Percentiles rank a stretch among this genome's conserved stretches.
phyloP scores from a whole-genome alignment of 148 eudicot genomes.

The Rhododendron kiyosumense region DNA sequence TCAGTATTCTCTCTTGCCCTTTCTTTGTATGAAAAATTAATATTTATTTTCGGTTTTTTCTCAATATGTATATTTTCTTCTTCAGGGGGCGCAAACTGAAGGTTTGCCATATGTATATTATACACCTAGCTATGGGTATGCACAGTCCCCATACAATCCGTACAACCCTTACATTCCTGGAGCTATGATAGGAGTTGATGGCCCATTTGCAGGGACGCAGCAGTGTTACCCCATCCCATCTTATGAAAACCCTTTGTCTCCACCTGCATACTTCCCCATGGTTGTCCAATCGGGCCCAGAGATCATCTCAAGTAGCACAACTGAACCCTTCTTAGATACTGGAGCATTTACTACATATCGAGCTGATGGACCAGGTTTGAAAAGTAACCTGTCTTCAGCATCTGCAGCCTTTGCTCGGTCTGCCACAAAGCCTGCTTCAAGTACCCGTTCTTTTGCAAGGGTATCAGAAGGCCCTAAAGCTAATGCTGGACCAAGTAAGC shows the following conservation, averaged over 20 bases:
- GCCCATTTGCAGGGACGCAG: conserved; percentile 56
- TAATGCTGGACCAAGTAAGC: conserved; percentile 50
- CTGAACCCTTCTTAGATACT: conserved; percentile 36
- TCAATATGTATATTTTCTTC: not conserved
- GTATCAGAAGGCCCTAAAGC: conserved; percentile 35
- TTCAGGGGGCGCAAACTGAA: conserved; percentile 77
- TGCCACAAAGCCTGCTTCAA: conserved; percentile 37
- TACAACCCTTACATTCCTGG: conserved; percentile 99
- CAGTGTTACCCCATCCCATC: conserved; percentile 68
- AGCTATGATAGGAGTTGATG: conserved; percentile 83
- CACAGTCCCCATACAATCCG: conserved; percentile 80
- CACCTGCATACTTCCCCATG: conserved; percentile 55
- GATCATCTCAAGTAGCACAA: conserved; percentile 37
- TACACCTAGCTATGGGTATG: conserved; percentile 77
- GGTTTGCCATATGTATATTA: conserved; percentile 72
- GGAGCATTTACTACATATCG: conserved; percentile 36
- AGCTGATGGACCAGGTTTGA: conserved; percentile 34
- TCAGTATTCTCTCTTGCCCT: conserved; percentile 27
- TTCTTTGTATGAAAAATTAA: not conserved
- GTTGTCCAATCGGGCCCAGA: conserved; percentile 51
- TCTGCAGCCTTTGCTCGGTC: conserved; percentile 33
- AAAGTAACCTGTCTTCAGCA: conserved; percentile 37
- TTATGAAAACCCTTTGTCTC: conserved; percentile 50
- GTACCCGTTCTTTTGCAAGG: conserved; percentile 30
- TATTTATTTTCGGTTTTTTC: not conserved